Evolutionary conservation across 192 early-diverging fungal genomes (phyloP), one percentile per base, ranked within the genome.

Genomic region (Rhizoclosmatium sp.): DNA sequence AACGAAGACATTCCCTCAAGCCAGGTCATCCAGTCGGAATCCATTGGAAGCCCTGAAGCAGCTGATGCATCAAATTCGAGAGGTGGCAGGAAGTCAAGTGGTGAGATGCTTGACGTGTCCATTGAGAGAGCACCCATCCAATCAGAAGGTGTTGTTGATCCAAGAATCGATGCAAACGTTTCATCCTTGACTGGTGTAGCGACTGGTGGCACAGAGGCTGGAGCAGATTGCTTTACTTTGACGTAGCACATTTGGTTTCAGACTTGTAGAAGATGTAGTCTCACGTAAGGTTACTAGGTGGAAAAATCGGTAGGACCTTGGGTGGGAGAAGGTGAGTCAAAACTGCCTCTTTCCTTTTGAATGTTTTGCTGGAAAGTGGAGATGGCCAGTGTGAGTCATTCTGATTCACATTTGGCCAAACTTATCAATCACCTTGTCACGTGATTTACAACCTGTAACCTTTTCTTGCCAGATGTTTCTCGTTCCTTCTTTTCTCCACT

Each of bases 1-100:
- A 64, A 40, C 10, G 21, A 9, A 23, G 67, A 69, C 67, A 69
- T 69, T 7, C 67, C 67, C 67, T 69, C 67, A 44, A 69, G 67
- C 67, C 67, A 69, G 14, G 67, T 10, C 67, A 69, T 69, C 67
- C 67, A 69, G 67, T 69, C 67, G 41, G 62, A 12, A 23, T 65
- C 67, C 12, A n/a, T 16, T 12, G 67, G 42, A 40, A 44, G 5
- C n/a, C 10, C 54, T 58, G 54, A 16, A 23, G 61, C n/a, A 40
- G 14, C 61, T 9, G 61, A 9, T 21, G 9, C 5, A 21, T 64
- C 61, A 40, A 64, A 64, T 21, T 64, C 21, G 5, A 64, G 21
- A 7, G 61, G 61, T 9, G 61, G 21, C 10, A 64, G 21, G 10
- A 7, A 47, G 67, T 23, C 67, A 2, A 7, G 40, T 7, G 46